Conservation (phyloP, 805 yeast species). For the Hanseniaspora lindneri region DNA sequence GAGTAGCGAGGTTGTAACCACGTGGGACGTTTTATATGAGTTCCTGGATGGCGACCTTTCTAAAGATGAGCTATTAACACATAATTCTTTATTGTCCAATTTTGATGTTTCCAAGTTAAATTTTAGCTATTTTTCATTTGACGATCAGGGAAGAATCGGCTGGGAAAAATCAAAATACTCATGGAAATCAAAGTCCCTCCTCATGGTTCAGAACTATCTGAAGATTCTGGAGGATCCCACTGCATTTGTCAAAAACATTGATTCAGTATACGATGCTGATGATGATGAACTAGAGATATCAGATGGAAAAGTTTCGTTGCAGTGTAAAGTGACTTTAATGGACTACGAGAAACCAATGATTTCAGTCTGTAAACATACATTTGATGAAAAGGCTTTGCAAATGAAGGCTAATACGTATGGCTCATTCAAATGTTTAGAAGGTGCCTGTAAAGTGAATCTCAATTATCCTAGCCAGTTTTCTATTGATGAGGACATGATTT, state of each 20-base stretch:
- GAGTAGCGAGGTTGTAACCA: neutral
- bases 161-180: neutral
- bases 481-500: constrained; percentile 42
- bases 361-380: constrained; percentile 54
- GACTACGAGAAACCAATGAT: constrained; percentile 43
- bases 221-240: constrained; percentile 6
- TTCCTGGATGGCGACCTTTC: neutral
- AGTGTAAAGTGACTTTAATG: constrained; percentile 53
- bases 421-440: constrained; percentile 44
- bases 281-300: constrained; percentile 53
- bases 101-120: constrained; percentile 5
- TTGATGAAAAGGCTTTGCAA: constrained; percentile 39
- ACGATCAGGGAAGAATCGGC: neutral
- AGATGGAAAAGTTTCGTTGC: constrained; percentile 59
- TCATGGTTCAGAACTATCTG: constrained; percentile 2
- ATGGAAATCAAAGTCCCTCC: neutral
- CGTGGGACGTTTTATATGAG: neutral
- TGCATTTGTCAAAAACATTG: constrained; percentile 15
- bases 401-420: constrained; percentile 16
- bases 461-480: constrained; percentile 29
- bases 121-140: neutral
- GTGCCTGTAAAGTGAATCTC: constrained; percentile 38
- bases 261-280: constrained; percentile 24
- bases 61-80: neutral
- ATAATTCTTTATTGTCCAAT: neutral